A percentile compares a stretch with the other conserved stretches of the same genome.
These are phyloP conservation scores for Cicer bijugum DNA, from an alignment of 306 rosid species.

Conservation along the genomic window DNA sequence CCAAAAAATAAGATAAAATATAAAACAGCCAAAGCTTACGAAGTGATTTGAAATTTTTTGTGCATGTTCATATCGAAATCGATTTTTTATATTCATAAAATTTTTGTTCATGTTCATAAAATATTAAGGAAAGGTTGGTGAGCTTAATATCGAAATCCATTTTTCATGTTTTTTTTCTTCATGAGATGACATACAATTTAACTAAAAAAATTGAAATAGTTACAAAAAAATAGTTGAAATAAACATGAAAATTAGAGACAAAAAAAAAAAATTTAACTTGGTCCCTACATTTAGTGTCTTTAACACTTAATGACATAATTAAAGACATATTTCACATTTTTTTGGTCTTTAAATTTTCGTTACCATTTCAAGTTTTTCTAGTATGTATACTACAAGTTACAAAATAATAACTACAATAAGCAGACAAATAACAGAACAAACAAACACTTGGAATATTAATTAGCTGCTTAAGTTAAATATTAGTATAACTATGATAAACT, in stretches of 20 bases:
- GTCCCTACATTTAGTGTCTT: too few relatives aligned
- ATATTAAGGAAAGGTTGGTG: background rate
- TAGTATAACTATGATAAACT: background rate
- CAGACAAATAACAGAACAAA: background rate
- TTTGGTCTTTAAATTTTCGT: too few relatives aligned
- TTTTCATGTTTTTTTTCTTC: background rate
- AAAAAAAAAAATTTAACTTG: too few relatives aligned
- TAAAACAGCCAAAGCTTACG: background rate
- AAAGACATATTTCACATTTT: too few relatives aligned
- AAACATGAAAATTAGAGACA: too few relatives aligned
- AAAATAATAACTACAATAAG: background rate
- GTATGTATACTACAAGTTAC: too few relatives aligned
- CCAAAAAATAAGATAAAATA: slow-evolving; percentile 7
- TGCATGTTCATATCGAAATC: too few relatives aligned
- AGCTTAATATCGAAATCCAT: background rate
- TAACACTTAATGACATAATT: too few relatives aligned
- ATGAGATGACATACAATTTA: background rate
- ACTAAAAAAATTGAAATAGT: too few relatives aligned
- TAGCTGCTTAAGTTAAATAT: background rate
- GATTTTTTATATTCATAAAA: too few relatives aligned
- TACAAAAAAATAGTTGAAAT: too few relatives aligned
- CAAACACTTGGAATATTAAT: background rate
- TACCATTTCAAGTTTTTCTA: too few relatives aligned
- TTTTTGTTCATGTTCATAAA: background rate
- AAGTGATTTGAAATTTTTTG: background rate